Evolutionary conservation across 805 yeast genomes (phyloP).

Genomic region (Tetrapisispora namnaoensis): DNA sequence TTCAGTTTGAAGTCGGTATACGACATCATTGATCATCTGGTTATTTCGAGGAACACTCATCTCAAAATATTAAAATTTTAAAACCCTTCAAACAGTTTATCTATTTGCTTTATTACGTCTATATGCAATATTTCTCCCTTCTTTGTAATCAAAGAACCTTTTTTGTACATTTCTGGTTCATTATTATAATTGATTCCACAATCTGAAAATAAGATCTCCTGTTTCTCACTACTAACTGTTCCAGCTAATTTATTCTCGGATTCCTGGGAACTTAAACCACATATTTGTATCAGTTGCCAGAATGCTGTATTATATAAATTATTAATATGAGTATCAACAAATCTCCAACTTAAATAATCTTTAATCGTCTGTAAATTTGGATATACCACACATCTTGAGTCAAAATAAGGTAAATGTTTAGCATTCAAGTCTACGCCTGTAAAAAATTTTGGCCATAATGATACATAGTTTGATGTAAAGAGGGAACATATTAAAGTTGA

Average conservation of each 20-base stretch:
- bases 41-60: too few relatives aligned
- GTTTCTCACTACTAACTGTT: constrained; percentile 73
- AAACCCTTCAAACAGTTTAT: constrained; percentile 28
- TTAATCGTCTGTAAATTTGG: constrained; percentile 53
- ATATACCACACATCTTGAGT: constrained; percentile 80
- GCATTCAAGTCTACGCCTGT: constrained; percentile 39
- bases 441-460: constrained; percentile 55
- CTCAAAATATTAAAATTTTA: constrained; percentile 1
- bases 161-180: constrained; percentile 79
- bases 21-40: too few relatives aligned
- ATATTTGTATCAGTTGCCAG: constrained; percentile 71
- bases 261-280: constrained; percentile 62
- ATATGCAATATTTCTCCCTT: constrained; percentile 40
- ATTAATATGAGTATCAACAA: constrained; percentile 92
- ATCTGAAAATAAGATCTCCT: constrained; percentile 70
- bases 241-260: constrained; percentile 75
- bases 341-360: constrained; percentile 91
- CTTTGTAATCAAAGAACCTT: constrained; percentile 54
- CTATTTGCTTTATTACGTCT: constrained; percentile 33
- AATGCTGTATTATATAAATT: constrained; percentile 88
- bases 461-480: constrained; percentile 67
- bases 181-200: constrained; percentile 85
- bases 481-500: constrained; percentile 73
- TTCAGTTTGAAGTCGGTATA: too few relatives aligned
- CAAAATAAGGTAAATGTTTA: constrained; percentile 72